Evolutionary conservation across 2,329 filamentous ascomycete genomes (phyloP).

Genomic region (Diaporthe longicolla): DNA sequence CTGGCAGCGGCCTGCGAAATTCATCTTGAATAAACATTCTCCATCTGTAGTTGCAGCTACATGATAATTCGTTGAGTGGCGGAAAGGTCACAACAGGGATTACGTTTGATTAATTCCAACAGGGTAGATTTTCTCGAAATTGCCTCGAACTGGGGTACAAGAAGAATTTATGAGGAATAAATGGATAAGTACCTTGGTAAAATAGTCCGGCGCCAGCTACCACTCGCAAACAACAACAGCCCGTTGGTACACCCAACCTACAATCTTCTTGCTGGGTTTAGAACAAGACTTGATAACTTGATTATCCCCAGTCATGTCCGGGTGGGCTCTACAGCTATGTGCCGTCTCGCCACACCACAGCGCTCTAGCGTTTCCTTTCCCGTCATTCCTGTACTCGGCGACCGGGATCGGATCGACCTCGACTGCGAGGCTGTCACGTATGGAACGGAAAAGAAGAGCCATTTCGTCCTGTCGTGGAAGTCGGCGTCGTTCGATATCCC

Average conservation of each 20-base stretch:
- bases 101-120: not conserved
- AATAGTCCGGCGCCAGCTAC: not conserved
- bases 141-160: not conserved
- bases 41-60: no score
- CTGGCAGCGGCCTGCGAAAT: no score
- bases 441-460: not conserved
- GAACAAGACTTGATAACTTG: not conserved
- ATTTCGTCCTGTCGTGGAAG: not conserved
- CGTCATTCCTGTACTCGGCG: slow-evolving; percentile 7
- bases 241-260: not conserved
- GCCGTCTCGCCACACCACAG: not conserved
- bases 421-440: not conserved
- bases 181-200: not conserved
- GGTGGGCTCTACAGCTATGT: not conserved
- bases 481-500: not conserved
- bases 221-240: not conserved
- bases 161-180: not conserved
- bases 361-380: not conserved
- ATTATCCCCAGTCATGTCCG: not conserved
- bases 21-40: no score
- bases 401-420: not conserved
- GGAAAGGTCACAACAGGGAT: not conserved
- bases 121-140: not conserved
- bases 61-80: no score
- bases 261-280: not conserved